A percentile compares a stretch with the other conserved stretches of the same genome.
These are phyloP conservation scores for Clonostachys byssicola DNA, from an alignment of 2,329 filamentous ascomycete genomes.

Conservation along the genomic window DNA sequence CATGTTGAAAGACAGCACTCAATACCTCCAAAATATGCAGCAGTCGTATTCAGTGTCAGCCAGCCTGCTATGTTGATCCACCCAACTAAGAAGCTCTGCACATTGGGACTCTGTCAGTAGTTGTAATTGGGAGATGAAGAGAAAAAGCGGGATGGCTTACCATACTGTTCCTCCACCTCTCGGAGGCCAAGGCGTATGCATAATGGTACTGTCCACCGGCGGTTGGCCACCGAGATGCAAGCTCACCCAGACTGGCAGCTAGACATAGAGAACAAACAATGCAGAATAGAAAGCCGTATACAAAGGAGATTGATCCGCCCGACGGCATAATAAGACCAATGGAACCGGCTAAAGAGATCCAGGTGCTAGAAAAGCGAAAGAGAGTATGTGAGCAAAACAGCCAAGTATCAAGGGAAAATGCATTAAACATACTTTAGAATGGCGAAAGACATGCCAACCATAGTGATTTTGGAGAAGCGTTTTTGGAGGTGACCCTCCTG, in stretches of 20 bases:
- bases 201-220: constrained; percentile 42
- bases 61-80: constrained; percentile 42
- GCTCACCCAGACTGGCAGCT: constrained; percentile 33
- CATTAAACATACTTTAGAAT: too few relatives aligned
- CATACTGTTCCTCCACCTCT: constrained; percentile 29
- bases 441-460: too few relatives aligned
- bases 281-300: constrained; percentile 41
- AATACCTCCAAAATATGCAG: constrained; percentile 34
- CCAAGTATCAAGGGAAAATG: too few relatives aligned
- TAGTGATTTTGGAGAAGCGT: too few relatives aligned
- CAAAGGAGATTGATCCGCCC: constrained; percentile 31
- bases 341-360: constrained; percentile 32
- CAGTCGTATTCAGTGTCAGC: constrained; percentile 36
- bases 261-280: constrained; percentile 36
- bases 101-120: too few relatives aligned
- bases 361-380: constrained; percentile 10
- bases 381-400: too few relatives aligned
- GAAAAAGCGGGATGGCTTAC: too few relatives aligned
- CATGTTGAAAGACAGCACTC: constrained; percentile 30
- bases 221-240: constrained; percentile 39
- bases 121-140: too few relatives aligned
- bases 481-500: too few relatives aligned
- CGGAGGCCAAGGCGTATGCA: constrained; percentile 30
- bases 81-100: constrained; percentile 31
- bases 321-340: constrained; percentile 34